Evolutionary conservation across 2,329 filamentous ascomycete genomes (phyloP), one percentile per base, ranked within the genome.

Genomic region (Xylaria sp.): DNA sequence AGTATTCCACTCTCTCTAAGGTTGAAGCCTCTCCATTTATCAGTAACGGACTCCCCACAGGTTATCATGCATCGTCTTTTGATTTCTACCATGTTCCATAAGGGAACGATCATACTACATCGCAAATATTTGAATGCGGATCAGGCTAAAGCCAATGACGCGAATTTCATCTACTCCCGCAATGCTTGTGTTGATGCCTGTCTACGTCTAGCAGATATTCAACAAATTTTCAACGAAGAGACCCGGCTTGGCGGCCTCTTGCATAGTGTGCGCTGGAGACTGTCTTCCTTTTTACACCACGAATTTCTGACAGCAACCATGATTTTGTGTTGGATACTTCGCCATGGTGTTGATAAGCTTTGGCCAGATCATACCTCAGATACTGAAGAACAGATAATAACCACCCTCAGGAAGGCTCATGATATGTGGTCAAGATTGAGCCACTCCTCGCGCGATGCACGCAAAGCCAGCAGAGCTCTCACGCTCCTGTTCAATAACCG

Each of bases 231-330:
- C n/a, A 37, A 61, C 40, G 63, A 66, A 40, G 63, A 66, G 23
- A 61, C 29, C 25, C 58, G 32, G 16, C 51, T 44, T n/a, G 64
- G 58, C 3, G 58, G 51, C 18, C 58, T 61, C 13, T 51, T 66
- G 23, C 42, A 66, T 32, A 55, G 40, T 29, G 51, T 66, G 12
- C 64, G 58, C 40, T 66, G 58, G 64, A 61, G 64, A 61, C 47
- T 40, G 13, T 66, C 64, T 42, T 61, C 63, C 2, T 66, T 61
- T 29, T 6, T 61, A 13, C 48, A 50, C 5, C 57, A 66, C 29
- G 63, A 66, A 27, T 66, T 66, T 13, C 35, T 66, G 5, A 66
- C 63, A 16, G 63, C 63, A 23, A 61, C 63, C 3, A 66, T 66
- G 57, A 21, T 66, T 5, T 47, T 66, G 40, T 66, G 63, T 29